A percentile compares a stretch with the other conserved stretches of the same genome.
phyloP scores from a whole-genome alignment of 2,329 filamentous ascomycete species.

The Neospermospora avenae region DNA sequence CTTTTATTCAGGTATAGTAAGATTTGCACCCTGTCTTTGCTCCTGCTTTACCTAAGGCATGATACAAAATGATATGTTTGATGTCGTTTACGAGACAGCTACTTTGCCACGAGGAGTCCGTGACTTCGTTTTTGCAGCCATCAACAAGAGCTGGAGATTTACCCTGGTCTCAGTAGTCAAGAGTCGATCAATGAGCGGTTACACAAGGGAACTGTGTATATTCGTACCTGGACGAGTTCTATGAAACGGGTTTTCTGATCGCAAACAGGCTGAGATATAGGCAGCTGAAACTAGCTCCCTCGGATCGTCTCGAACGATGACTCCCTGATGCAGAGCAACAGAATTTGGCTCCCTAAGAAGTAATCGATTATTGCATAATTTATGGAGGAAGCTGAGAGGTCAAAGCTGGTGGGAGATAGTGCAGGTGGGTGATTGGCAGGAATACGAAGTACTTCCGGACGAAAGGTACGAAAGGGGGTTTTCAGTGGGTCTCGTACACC shows the following conservation, averaged over 20 bases:
- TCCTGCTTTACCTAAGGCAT: no score
- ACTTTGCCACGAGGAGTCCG: not conserved
- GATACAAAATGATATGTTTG: no score
- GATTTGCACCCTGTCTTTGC: not conserved
- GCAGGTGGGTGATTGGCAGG: not conserved
- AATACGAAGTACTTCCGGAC: no score
- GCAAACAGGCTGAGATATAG: not conserved
- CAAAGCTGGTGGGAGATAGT: not conserved
- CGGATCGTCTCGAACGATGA: not conserved
- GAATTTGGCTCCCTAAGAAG: not conserved
- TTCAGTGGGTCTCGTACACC: no score
- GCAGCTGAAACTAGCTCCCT: not conserved
- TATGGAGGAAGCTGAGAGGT: not conserved
- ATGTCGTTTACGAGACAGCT: not conserved
- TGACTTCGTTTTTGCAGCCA: not conserved
- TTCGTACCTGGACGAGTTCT: not conserved
- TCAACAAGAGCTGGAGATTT: not conserved
- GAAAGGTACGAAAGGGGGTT: no score
- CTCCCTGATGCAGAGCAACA: not conserved
- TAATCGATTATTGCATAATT: not conserved
- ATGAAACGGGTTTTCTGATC: not conserved
- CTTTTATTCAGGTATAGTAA: not conserved
- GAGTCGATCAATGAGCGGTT: not conserved
- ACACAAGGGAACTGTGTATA: not conserved
- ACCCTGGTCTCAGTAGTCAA: not conserved